A percentile compares a stretch with the other conserved stretches of the same genome.
phyloP scores from a whole-genome alignment of 768 basidiomycete species.

The Suillus lakei region DNA sequence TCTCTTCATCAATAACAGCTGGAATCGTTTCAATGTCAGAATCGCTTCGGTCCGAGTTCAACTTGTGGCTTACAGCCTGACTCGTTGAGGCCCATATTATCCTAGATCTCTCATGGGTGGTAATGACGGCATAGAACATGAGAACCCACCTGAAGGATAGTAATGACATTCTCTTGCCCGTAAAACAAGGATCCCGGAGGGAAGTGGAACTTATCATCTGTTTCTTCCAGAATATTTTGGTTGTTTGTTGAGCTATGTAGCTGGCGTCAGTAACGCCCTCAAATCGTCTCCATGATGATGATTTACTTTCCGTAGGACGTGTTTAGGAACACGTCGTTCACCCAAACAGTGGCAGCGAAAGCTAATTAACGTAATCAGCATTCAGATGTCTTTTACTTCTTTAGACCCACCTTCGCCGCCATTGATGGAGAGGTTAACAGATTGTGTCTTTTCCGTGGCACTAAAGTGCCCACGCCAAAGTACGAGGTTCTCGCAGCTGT shows the following conservation, averaged over 20 bases:
- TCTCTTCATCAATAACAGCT: slow-evolving; percentile 57
- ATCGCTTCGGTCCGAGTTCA: background rate
- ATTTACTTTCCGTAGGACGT: slow-evolving; percentile 78
- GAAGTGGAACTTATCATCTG: slow-evolving; percentile 69
- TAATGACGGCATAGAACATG: background rate
- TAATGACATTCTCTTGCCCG: slow-evolving; percentile 73
- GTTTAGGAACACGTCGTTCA: slow-evolving; percentile 71
- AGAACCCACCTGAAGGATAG: slow-evolving; percentile 67
- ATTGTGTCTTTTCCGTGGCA: slow-evolving; percentile 61
- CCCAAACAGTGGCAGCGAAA: slow-evolving; percentile 84
- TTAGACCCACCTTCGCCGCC: slow-evolving; percentile 67
- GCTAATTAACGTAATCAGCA: slow-evolving; percentile 36
- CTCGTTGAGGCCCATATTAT: slow-evolving; percentile 82
- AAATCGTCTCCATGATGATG: slow-evolving; percentile 1
- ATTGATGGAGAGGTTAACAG: slow-evolving; percentile 77
- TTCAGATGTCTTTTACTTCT: background rate
- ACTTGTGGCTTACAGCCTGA: slow-evolving; percentile 46
- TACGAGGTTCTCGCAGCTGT: slow-evolving; percentile 81
- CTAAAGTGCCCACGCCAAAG: slow-evolving; percentile 85
- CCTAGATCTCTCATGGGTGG: slow-evolving; percentile 41
- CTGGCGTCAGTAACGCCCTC: background rate
- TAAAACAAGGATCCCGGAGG: slow-evolving; percentile 55
- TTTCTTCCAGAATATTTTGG: slow-evolving; percentile 61
- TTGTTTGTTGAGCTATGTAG: slow-evolving; percentile 67
- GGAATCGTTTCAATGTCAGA: slow-evolving; percentile 11